Conservation (phyloP, 2,329 filamentous ascomycete genomes). For the Akanthomyces muscarius region DNA sequence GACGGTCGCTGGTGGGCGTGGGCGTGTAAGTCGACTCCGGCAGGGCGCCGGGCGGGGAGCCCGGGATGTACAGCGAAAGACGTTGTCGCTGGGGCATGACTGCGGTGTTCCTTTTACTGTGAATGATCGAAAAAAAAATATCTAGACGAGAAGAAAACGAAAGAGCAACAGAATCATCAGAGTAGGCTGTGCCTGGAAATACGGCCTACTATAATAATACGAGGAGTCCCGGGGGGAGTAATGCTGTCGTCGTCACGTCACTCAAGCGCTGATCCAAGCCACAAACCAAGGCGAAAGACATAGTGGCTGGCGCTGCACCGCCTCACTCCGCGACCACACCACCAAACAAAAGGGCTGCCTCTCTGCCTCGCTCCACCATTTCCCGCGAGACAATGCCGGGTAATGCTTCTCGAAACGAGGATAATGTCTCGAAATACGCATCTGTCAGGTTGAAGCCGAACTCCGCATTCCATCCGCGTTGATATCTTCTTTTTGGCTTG, state of each 20-base stretch:
- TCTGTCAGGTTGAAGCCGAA: neutral
- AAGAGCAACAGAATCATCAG: neutral
- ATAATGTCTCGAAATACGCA: neutral
- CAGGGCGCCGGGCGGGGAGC: conserved; percentile 4
- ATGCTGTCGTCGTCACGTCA: conserved; percentile 8
- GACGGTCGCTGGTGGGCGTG: conserved; percentile 13
- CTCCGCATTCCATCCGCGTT: neutral
- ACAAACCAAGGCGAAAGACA: neutral
- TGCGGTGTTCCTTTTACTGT: neutral
- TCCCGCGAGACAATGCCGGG: neutral
- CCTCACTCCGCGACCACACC: neutral
- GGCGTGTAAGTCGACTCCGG: conserved; percentile 13
- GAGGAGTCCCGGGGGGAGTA: neutral
- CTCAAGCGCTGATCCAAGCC: conserved; percentile 14
- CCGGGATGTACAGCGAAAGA: conserved; percentile 6
- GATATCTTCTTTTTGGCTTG: neutral
- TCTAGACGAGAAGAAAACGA: neutral
- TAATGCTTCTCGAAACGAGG: neutral
- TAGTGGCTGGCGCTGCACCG: conserved; percentile 13
- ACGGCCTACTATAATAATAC: neutral
- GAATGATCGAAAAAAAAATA: neutral
- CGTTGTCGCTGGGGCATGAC: conserved; percentile 5
- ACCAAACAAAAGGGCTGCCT: neutral
- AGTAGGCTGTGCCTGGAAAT: neutral
- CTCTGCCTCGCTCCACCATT: neutral